Evolutionary conservation across 2,329 filamentous ascomycete species (phyloP).

Genomic region (Hirsutella rhossiliensis): DNA sequence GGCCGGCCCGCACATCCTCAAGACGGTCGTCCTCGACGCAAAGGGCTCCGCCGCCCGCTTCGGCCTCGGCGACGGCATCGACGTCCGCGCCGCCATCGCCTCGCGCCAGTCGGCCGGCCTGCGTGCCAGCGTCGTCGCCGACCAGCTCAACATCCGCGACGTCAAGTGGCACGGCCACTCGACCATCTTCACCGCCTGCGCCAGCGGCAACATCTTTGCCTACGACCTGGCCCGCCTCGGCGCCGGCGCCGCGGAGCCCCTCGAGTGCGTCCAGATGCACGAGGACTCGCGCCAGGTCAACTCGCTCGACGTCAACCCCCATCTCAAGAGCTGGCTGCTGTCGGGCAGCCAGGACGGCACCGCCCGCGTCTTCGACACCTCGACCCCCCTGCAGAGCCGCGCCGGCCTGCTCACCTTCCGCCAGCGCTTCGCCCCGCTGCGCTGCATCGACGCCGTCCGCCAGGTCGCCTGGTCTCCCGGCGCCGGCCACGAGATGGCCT

Average conservation of each 20-base stretch:
- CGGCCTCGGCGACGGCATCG: slow-evolving; percentile 41
- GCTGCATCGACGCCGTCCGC: slow-evolving; percentile 33
- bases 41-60: slow-evolving; percentile 21
- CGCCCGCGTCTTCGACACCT: slow-evolving; percentile 49
- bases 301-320: slow-evolving; percentile 50
- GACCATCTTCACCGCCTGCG: slow-evolving; percentile 50
- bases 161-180: slow-evolving; percentile 45
- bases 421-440: slow-evolving; percentile 27
- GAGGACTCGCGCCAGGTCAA: slow-evolving; percentile 55
- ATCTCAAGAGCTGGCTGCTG: slow-evolving; percentile 42
- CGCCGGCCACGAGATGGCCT: slow-evolving; percentile 50
- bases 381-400: slow-evolving; percentile 32
- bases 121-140: slow-evolving; percentile 28
- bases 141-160: slow-evolving; percentile 52
- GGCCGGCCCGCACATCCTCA: slow-evolving; percentile 47
- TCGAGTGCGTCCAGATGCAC: slow-evolving; percentile 44
- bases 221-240: slow-evolving; percentile 46
- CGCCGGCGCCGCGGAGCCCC: slow-evolving; percentile 27
- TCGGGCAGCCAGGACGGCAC: slow-evolving; percentile 54
- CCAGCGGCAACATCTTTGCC: slow-evolving; percentile 51
- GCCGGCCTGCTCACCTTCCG: slow-evolving; percentile 38
- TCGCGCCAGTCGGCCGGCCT: slow-evolving; percentile 30
- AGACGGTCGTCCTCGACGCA: slow-evolving; percentile 43
- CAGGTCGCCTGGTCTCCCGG: slow-evolving; percentile 55
- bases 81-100: slow-evolving; percentile 44